A percentile compares a stretch with the other conserved stretches of the same genome.
Evolutionary conservation across 2,329 filamentous ascomycete genomes (phyloP).

Genomic region (Alternaria tenuissima): DNA sequence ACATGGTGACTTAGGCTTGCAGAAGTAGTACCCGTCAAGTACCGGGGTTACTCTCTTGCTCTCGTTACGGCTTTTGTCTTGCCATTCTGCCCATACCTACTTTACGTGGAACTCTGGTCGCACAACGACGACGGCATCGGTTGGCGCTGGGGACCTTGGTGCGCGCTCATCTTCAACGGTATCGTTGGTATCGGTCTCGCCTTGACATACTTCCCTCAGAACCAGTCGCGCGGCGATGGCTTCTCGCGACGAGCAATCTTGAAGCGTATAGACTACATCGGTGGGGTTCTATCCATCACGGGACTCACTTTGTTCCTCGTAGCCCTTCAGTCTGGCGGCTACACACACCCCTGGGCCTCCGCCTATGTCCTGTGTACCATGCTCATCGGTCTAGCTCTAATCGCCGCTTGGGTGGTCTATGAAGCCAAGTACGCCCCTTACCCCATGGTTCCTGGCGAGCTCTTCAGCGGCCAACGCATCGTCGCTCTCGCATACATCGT

Average conservation of each 20-base stretch:
- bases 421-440: neutral
- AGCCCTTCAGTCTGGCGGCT: conserved; percentile 52
- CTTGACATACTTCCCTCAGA: conserved; percentile 44
- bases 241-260: neutral
- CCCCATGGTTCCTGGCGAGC: neutral
- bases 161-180: conserved; percentile 43
- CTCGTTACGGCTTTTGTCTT: conserved; percentile 46
- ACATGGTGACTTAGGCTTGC: conserved; percentile 33
- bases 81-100: conserved; percentile 46
- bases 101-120: conserved; percentile 44
- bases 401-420: conserved; percentile 34
- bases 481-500: neutral
- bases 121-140: conserved; percentile 32
- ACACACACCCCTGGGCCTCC: conserved; percentile 51
- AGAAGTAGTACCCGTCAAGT: conserved; percentile 45
- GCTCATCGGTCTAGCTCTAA: conserved; percentile 45
- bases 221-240: conserved; percentile 34
- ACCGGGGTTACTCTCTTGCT: conserved; percentile 46
- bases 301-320: conserved; percentile 50
- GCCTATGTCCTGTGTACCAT: conserved; percentile 50
- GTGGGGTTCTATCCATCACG: conserved; percentile 39
- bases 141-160: conserved; percentile 50
- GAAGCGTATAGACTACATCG: neutral
- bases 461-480: neutral
- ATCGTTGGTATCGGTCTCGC: conserved; percentile 41